phyloP scores from a whole-genome alignment of 2,329 filamentous ascomycete genomes.

The Aspergillus sp. region DNA sequence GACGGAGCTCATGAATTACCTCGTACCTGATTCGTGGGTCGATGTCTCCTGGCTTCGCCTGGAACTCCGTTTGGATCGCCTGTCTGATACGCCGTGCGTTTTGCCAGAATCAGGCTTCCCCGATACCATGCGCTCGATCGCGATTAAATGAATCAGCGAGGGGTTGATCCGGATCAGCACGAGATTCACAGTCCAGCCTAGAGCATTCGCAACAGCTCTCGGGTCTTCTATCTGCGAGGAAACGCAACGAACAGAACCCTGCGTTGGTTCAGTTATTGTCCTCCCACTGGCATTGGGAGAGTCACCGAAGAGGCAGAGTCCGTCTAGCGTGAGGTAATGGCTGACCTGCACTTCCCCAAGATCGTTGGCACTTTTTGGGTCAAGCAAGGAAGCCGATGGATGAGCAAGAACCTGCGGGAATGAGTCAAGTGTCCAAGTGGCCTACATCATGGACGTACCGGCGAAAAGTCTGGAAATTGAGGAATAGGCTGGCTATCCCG shows the following conservation, averaged over 20 bases:
- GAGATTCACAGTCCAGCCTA: not conserved
- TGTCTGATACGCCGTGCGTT: not conserved
- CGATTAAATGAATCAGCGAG: not conserved
- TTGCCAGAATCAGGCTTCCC: slow-evolving; percentile 2
- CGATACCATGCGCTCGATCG: not conserved
- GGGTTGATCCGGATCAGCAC: slow-evolving; percentile 1
- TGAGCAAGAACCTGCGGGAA: not conserved
- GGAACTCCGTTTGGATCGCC: not conserved
- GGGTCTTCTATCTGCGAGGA: slow-evolving; percentile 1
- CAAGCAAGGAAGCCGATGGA: not conserved
- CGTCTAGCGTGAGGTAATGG: too few relatives aligned
- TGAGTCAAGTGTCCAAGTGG: not conserved
- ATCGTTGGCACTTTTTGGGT: not conserved
- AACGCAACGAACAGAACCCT: not conserved
- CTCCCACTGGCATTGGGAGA: slow-evolving; percentile 1
- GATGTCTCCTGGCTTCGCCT: slow-evolving; percentile 1
- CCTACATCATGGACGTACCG: not conserved
- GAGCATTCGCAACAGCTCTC: not conserved
- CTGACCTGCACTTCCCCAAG: not conserved
- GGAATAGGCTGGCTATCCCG: too few relatives aligned
- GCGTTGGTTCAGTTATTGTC: not conserved
- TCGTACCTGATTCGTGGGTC: slow-evolving; percentile 1
- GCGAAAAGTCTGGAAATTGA: too few relatives aligned
- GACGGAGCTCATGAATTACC: slow-evolving; percentile 1
- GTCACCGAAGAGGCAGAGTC: not conserved